Base-by-base conservation (phyloP, 331 rosid species). In the Acacia pycnantha region DNA sequence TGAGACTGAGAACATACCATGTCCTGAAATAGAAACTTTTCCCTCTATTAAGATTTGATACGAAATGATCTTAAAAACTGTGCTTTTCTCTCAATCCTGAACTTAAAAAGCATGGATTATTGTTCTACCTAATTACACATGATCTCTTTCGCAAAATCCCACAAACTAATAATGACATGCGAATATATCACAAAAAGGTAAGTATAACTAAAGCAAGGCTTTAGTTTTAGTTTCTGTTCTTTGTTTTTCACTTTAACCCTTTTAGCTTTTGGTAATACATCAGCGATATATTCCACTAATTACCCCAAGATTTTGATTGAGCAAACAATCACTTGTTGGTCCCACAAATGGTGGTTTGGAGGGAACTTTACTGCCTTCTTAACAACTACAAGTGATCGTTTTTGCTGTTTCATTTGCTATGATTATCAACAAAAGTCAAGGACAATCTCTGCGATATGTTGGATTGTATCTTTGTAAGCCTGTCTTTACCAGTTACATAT, bases 221-320 rank as follows among this genome's bases (percentile, higher is more conserved):
- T 58, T 61, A 70, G 66, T 81, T 74, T 70, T 61, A 3, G 35
- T n/a, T n/a, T 58, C 65, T 22, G 65, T 58, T 22, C 3, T 58
- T 22, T 22, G 4, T 58, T 58, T 61, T 43, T 40, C 22, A 19
- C 80, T 47, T 74, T 82, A 19, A 10, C 24, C 24, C 46, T 73
- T 72, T 70, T 12, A 15, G 59, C 62, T 77, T 72, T 70, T 70
- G 37, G 44, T 61, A 51, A 66, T 72, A 73, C 26, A 67, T 48
- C 77, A 72, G 83, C 50, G 74, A 84, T 72, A 74, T 69, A 82
- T 66, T 80, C 77, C 77, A 80, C 80, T 74, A 69, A 83, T 64
- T 14, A 50, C 9, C 24, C 31, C 22, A 43, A 56, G 73, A 69
- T 73, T 64, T 69, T 64, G 35, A 35, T 76, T 76, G 13, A 22